These are phyloP conservation scores for Aethionema arabicum DNA, from an alignment of 345 rosid genomes.

Conservation along the genomic window DNA sequence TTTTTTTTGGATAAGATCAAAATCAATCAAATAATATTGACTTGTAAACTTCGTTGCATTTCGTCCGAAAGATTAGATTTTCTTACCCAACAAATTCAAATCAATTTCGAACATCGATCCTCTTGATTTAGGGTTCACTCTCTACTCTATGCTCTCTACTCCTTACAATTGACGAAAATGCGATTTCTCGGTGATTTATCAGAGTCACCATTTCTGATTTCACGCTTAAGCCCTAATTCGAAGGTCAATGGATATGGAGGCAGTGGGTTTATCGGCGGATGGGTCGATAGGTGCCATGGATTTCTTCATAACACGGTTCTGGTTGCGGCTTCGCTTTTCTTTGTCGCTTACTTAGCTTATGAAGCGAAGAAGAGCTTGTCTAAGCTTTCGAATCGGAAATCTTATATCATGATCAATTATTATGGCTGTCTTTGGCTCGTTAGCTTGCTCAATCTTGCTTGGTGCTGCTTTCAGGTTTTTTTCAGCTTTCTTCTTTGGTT, in stretches of 20 bases:
- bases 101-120: background rate
- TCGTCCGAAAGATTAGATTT: background rate
- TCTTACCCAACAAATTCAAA: background rate
- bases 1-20: no score
- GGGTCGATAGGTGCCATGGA: slow-evolving; percentile 84
- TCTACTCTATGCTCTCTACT: slow-evolving; percentile 5
- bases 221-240: slow-evolving; percentile 43
- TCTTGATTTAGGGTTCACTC: background rate
- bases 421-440: slow-evolving; percentile 83
- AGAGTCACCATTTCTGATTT: slow-evolving; percentile 35
- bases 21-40: no score
- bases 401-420: slow-evolving; percentile 77
- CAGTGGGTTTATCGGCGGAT: slow-evolving; percentile 37
- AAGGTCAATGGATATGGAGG: slow-evolving; percentile 23
- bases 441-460: slow-evolving; percentile 83
- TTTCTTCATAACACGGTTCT: slow-evolving; percentile 65
- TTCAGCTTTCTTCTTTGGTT: background rate
- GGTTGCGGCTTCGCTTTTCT: slow-evolving; percentile 54
- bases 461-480: slow-evolving; percentile 83
- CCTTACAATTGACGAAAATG: slow-evolving; percentile 28
- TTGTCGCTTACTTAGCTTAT: slow-evolving; percentile 62
- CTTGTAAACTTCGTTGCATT: background rate
- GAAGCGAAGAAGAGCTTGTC: slow-evolving; percentile 69
- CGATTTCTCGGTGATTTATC: slow-evolving; percentile 30
- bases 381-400: slow-evolving; percentile 75